Base-by-base conservation (phyloP, 495 filamentous ascomycete species). In the Sordaria brevicollis region DNA sequence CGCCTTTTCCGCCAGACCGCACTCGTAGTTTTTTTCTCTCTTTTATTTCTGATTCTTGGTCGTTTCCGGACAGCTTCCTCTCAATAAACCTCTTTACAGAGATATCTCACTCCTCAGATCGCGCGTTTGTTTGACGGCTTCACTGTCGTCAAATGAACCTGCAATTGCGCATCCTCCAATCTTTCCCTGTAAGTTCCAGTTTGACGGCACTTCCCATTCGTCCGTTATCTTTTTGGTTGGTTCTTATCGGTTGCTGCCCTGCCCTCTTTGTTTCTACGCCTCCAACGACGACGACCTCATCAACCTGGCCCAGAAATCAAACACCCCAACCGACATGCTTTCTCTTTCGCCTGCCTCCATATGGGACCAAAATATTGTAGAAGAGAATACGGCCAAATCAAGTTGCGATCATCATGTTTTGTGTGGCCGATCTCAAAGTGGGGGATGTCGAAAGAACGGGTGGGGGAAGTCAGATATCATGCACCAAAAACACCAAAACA, bases 141-240 rank as follows among this genome's bases (percentile, higher is more conserved):
- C 38, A 69, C 68, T 78, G 86, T 85, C 86, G 86, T 88, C 86
- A 88, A 88, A 87, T 89, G 88, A 90, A 89, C 86, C 87, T 90
- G 86, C 88, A 86, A 78, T 81, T 75, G 78, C 77, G 76, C 74
- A 76, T 80, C 71, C 66, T 74, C 73, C 68, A 76, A 72, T 80
- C 77, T 77, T 77, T 79, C 78, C 80, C 77, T 74, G 84, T 86
- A 81, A 84, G 81, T 84, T n/a, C n/a, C n/a, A n/a, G n/a, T n/a
- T n/a, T 21, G 54, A 67, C 72, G 41, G 2, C 11, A 17, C 13
- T 43, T 57, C 25, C 66, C 8, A 31, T 43, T 31, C 62, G 39
- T 39, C 17, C 57, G 19, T 34, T 41, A 41, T 41, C 38, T 41
- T 41, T 41, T 41, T 5, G 10, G 36, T 39, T n/a, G n/a, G n/a